Conservation (phyloP, 148 eudicot species). For the Arctostaphylos glauca region DNA sequence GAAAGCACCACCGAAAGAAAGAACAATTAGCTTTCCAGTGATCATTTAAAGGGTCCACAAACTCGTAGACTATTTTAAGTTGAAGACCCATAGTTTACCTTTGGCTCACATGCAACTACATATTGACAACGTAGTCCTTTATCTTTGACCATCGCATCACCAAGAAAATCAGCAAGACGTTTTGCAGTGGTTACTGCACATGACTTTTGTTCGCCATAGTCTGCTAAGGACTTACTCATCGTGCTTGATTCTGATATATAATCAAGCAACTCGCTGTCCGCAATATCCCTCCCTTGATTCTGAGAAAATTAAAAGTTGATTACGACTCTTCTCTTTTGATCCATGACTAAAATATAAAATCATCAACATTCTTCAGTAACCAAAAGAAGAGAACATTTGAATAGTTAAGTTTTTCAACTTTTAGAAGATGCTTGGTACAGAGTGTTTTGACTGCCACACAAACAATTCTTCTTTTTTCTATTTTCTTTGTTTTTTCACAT, state of each 20-base stretch:
- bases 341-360: background rate
- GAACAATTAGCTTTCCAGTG: background rate
- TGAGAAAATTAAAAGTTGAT: constrained; percentile 36
- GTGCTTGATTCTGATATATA: constrained; percentile 98
- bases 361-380: background rate
- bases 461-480: background rate
- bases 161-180: constrained; percentile 95
- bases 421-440: background rate
- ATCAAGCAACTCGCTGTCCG: constrained; percentile 92
- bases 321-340: background rate
- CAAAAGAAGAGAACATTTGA: constrained; percentile 11
- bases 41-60: background rate
- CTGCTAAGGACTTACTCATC: constrained; percentile 97
- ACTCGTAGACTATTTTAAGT: background rate
- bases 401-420: background rate
- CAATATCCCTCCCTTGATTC: constrained; percentile 92
- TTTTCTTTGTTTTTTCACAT: constrained; percentile 30
- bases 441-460: background rate
- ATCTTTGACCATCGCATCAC: constrained; percentile 99
- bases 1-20: background rate
- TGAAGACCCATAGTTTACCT: constrained; percentile 43
- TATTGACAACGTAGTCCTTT: constrained; percentile 95
- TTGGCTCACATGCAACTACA: constrained; percentile 94
- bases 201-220: constrained; percentile 95
- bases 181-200: constrained; percentile 98